These are phyloP conservation scores for Cladosporium oxysporum DNA, from an alignment of 2,329 filamentous ascomycete species.

Conservation along the genomic window DNA sequence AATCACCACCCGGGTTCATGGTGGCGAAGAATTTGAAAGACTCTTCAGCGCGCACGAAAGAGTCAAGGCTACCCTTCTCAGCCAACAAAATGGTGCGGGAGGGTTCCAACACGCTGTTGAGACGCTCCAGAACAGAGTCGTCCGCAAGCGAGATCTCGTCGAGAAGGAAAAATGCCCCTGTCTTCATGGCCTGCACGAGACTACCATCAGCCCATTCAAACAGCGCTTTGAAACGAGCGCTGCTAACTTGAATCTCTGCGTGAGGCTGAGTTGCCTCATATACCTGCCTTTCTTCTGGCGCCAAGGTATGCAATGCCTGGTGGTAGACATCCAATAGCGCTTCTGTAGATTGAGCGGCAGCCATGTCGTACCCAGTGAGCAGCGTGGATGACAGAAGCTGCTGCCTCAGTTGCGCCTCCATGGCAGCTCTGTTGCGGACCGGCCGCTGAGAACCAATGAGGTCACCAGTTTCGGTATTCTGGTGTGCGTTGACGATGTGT, in stretches of 20 bases:
- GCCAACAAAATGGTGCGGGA: slow-evolving; percentile 83
- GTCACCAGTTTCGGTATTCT: slow-evolving; percentile 97
- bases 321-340: slow-evolving; percentile 63
- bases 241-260: slow-evolving; percentile 45
- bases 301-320: slow-evolving; percentile 42
- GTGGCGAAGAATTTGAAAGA: slow-evolving; percentile 97
- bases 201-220: slow-evolving; percentile 98
- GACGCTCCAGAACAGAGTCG: slow-evolving; percentile 90
- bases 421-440: slow-evolving; percentile 76
- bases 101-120: slow-evolving; percentile 95
- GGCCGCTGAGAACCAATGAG: slow-evolving; percentile 94
- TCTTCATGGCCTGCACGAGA: slow-evolving; percentile 89
- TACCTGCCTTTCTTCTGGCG: slow-evolving; percentile 21
- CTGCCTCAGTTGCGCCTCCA: slow-evolving; percentile 65
- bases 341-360: slow-evolving; percentile 45
- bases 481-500: slow-evolving; percentile 93
- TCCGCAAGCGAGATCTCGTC: slow-evolving; percentile 98
- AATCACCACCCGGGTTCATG: slow-evolving; percentile 99
- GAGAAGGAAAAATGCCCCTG: slow-evolving; percentile 85
- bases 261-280: slow-evolving; percentile 26
- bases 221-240: slow-evolving; percentile 73
- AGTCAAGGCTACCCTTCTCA: slow-evolving; percentile 86
- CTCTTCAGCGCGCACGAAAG: slow-evolving; percentile 70
- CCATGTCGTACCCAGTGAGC: slow-evolving; percentile 27
- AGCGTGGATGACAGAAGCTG: slow-evolving; percentile 55